Percentiles rank a stretch among this genome's conserved stretches.
phyloP scores from a whole-genome alignment of 345 rosid species.

The Tarenaya hassleriana region DNA sequence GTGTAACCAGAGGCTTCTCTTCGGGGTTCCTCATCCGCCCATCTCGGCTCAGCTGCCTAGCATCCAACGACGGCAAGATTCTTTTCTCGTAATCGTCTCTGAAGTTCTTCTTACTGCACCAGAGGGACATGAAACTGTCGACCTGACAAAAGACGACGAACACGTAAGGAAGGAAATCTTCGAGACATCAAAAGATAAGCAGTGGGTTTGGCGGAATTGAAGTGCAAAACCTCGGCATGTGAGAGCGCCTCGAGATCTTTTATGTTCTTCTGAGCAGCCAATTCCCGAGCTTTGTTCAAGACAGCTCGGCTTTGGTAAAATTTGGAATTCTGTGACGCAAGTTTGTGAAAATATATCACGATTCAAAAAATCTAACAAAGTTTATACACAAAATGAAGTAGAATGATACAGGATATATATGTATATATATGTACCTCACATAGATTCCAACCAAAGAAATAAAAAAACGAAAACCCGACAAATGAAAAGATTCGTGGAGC shows the following conservation, averaged over 20 bases:
- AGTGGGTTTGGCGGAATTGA: not conserved
- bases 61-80: slow-evolving; percentile 54
- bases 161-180: no score
- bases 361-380: no score
- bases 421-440: no score
- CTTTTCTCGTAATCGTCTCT: slow-evolving; percentile 84
- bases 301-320: slow-evolving; percentile 41
- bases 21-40: slow-evolving; percentile 69
- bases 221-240: slow-evolving; percentile 36
- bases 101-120: slow-evolving; percentile 59
- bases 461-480: no score
- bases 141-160: slow-evolving; percentile 38
- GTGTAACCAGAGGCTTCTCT: slow-evolving; percentile 56
- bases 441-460: no score
- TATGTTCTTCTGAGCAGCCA: slow-evolving; percentile 55
- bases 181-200: not conserved
- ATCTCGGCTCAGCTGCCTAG: slow-evolving; percentile 63
- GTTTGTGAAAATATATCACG: no score
- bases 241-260: slow-evolving; percentile 49
- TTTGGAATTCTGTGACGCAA: slow-evolving; percentile 53
- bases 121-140: slow-evolving; percentile 69
- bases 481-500: no score
- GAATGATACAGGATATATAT: no score
- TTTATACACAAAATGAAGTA: no score
- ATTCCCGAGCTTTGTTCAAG: slow-evolving; percentile 50